Conservation (phyloP, 2,329 filamentous ascomycete genomes). For the Trichophyton mentagrophytes region DNA sequence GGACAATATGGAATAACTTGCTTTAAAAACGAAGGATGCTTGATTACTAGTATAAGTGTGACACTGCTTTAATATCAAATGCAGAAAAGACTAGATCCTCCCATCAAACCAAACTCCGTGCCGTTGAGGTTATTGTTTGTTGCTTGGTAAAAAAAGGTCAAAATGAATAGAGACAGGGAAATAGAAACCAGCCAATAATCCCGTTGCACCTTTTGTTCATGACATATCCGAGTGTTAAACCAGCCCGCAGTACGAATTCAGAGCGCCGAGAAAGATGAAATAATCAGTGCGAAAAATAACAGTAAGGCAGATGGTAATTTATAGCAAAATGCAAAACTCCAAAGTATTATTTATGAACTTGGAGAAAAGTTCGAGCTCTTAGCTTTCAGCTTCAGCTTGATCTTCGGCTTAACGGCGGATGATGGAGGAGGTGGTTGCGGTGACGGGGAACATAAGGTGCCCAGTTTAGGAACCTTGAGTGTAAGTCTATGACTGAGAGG, state of each 20-base stretch:
- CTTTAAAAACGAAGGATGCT: background rate
- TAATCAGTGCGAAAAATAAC: background rate
- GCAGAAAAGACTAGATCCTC: background rate
- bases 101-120: background rate
- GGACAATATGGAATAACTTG: background rate
- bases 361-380: background rate
- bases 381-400: conserved; percentile 32
- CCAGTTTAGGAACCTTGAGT: conserved; percentile 31
- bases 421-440: conserved; percentile 20
- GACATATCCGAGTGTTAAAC: background rate
- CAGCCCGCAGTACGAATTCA: background rate
- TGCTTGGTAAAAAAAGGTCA: background rate
- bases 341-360: background rate
- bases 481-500: conserved; percentile 28
- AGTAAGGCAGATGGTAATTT: background rate
- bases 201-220: background rate
- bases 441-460: conserved; percentile 16
- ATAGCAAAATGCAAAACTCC: background rate
- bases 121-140: background rate
- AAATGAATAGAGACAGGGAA: background rate
- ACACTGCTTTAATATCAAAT: background rate
- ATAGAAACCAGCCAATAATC: background rate
- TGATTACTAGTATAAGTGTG: conserved; percentile 1
- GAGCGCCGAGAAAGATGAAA: background rate
- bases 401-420: conserved; percentile 17